phyloP scores from a whole-genome alignment of 1,139 yeast species.

The Yamadazyma pseudoaaseri region DNA sequence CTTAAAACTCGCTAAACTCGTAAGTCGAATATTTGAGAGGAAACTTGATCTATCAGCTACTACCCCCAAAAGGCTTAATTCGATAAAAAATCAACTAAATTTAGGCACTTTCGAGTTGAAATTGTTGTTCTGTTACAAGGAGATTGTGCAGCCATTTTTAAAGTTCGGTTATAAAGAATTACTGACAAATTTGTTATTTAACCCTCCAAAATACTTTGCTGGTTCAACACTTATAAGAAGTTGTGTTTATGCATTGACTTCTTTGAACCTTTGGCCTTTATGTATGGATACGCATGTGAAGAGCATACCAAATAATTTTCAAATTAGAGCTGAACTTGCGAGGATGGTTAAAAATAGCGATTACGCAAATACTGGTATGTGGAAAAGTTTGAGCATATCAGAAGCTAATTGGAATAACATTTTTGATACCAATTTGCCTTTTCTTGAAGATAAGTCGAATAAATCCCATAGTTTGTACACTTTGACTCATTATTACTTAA shows the following conservation, averaged over 20 bases:
- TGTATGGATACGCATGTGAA: background rate
- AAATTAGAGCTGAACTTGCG: background rate
- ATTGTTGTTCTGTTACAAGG: constrained; percentile 2
- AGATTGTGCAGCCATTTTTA: constrained; percentile 1
- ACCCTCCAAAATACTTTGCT: constrained; percentile 1
- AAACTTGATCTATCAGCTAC: background rate
- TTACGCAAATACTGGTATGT: background rate
- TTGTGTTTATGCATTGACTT: constrained; percentile 5
- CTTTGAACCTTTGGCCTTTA: constrained; percentile 6
- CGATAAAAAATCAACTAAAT: constrained; percentile 4
- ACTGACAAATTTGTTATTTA: background rate
- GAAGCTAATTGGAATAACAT: background rate
- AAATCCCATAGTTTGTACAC: background rate
- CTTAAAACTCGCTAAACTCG: background rate
- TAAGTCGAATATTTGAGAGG: background rate
- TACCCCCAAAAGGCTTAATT: constrained; percentile 3
- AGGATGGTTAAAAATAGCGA: too few relatives aligned
- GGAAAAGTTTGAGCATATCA: too few relatives aligned
- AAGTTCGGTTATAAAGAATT: constrained; percentile 1
- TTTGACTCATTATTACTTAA: background rate
- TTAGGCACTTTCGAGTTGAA: constrained; percentile 5
- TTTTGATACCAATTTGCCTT: background rate
- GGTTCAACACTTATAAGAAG: constrained; percentile 3
- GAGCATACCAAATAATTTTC: background rate
- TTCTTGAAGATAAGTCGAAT: background rate